Evolutionary conservation across 2,329 filamentous ascomycete genomes (phyloP).

Genomic region (Trichoderma sp.): DNA sequence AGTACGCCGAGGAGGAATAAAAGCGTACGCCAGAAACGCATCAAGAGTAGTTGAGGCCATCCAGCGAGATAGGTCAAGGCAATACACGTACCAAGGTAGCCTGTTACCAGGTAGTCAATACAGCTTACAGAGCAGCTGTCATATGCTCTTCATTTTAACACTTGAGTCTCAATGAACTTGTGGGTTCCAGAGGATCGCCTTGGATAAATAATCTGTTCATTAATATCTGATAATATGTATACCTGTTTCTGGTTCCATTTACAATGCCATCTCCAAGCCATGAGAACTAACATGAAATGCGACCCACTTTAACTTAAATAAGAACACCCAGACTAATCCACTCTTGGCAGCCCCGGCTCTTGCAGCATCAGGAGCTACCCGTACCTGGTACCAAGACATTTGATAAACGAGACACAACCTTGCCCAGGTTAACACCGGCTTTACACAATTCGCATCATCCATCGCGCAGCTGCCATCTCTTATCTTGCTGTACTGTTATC

Average conservation of each 20-base stretch:
- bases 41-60: neutral
- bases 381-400: neutral
- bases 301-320: neutral
- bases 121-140: neutral
- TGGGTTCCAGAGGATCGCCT: neutral
- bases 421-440: constrained; percentile 4
- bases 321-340: neutral
- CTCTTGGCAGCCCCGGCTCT: neutral
- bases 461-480: neutral
- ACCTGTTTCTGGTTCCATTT: neutral
- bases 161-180: neutral
- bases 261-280: neutral
- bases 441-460: neutral
- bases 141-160: neutral
- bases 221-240: neutral
- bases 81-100: neutral
- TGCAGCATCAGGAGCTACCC: neutral
- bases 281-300: neutral
- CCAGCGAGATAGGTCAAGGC: neutral
- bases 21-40: neutral
- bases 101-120: neutral
- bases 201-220: neutral
- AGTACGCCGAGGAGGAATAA: constrained; percentile 32
- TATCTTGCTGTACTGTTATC: neutral
- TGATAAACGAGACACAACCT: neutral